Percentiles rank a stretch among this genome's conserved stretches.
phyloP scores from a whole-genome alignment of 257 asterid species.

The Nyctanthes arbortristis region DNA sequence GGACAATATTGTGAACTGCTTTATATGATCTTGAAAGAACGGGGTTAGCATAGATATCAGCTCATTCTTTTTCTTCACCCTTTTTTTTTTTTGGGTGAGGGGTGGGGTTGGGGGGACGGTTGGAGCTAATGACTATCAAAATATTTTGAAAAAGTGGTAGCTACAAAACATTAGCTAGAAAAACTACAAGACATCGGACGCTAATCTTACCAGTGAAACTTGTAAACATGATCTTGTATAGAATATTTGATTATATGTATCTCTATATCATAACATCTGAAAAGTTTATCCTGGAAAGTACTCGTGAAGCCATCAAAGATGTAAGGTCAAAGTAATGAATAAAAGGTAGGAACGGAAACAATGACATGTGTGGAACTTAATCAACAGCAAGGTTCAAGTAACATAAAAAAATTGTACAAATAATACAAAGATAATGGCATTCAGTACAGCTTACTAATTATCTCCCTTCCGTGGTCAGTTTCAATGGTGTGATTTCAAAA shows the following conservation, averaged over 20 bases:
- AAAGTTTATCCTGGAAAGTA: conserved; percentile 97
- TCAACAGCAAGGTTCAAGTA: neutral
- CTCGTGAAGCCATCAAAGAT: conserved; percentile 99
- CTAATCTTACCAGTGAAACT: conserved; percentile 76
- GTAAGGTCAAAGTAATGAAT: conserved; percentile 29
- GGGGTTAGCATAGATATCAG: conserved; percentile 5
- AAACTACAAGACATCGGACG: conserved; percentile 8
- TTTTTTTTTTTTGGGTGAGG: too few species aligned
- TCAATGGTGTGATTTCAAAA: too few species aligned
- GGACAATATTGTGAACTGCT: conserved; percentile 6
- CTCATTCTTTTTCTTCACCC: neutral
- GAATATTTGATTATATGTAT: conserved; percentile 96
- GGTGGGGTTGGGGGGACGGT: too few species aligned
- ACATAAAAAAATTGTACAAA: conserved; percentile 4
- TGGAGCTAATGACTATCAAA: conserved; percentile 7
- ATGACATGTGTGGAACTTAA: conserved; percentile 6
- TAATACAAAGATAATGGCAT: neutral
- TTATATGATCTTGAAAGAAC: conserved; percentile 16
- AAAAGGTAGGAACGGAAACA: conserved; percentile 8
- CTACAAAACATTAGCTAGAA: conserved; percentile 13
- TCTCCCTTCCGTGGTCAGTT: neutral
- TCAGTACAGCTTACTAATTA: neutral
- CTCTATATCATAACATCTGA: conserved; percentile 96
- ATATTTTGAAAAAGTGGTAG: neutral
- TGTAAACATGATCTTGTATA: conserved; percentile 97